Base-by-base conservation (phyloP, 345 rosid genomes). In the Gossypium rotundifolium region DNA sequence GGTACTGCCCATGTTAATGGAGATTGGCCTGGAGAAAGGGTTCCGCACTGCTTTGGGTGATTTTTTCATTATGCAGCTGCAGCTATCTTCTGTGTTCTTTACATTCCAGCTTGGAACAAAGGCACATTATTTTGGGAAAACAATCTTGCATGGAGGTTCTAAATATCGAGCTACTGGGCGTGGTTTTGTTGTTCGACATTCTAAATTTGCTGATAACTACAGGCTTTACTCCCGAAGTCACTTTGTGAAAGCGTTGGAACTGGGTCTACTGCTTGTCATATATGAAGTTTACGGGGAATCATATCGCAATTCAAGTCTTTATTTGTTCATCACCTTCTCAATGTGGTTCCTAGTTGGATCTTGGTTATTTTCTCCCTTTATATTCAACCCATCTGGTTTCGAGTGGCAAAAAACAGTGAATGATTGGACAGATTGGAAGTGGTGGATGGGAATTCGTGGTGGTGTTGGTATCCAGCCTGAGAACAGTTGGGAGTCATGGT, bases 121-220 rank as follows among this genome's bases (percentile, higher is more conserved):
- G 52, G 83, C 88, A 29, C 94, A 88, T 72, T 89, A 89, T 75
- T 89, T 77, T 45, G 91, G 93, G 55, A 83, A 88, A 69, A 88
- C 98, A 60, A 63, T 91, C 80, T 88, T 91, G 65, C 97, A 91
- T 74, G 97, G 97, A 66, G 97, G 97, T 20, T 94, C 97, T 33
- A 84, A 91, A 71, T 91, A 91, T 79, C 85, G 98, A 84, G 85
- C 89, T 40, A 93, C 98, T 25, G 98, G 98, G 11, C 91, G 98
- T 14, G 98, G 98, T 10, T 93, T 93, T 66, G 98, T 93, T 11
- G 95, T 93, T 78, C 84, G 82, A 80, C 97, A 93, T 77, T 97
- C 92, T 63, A 93, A 89, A 71, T 91, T 93, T 79, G 95, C 97
- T 2, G 97, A 91, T 53, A 89, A 87, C 73, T 88, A 88, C 72